phyloP scores from a whole-genome alignment of 495 filamentous ascomycete genomes.

The Penicillium paradoxum region DNA sequence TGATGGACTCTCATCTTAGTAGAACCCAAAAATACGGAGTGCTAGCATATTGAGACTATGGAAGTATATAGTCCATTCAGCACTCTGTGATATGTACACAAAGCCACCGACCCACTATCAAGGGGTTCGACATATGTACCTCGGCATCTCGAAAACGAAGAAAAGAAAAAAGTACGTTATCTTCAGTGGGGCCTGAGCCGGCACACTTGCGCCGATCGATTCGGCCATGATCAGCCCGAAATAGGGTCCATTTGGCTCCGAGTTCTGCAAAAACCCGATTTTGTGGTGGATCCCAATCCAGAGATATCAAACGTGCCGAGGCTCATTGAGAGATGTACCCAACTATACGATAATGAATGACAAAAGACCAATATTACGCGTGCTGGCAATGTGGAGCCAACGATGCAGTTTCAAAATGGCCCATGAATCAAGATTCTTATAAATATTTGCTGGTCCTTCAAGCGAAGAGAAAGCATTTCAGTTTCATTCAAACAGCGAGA shows the following conservation, averaged over 20 bases:
- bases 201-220: not conserved
- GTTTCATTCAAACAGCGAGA: constrained; percentile 4
- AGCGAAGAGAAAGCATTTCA: not conserved
- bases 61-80: not conserved
- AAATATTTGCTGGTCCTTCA: constrained; percentile 7
- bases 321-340: constrained; percentile 4
- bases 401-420: not conserved
- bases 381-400: not conserved
- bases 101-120: not conserved
- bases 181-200: not conserved
- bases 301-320: constrained; percentile 15
- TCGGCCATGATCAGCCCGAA: not conserved
- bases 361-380: not conserved
- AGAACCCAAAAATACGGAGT: not conserved
- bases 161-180: not conserved
- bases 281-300: constrained; percentile 4
- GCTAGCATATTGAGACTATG: too few species aligned
- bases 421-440: not conserved
- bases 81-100: not conserved
- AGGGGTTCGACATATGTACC: not conserved
- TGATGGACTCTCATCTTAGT: not conserved
- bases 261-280: not conserved
- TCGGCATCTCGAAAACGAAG: not conserved
- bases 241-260: not conserved
- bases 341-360: not conserved